phyloP scores from a whole-genome alignment of 2,329 filamentous ascomycete species.

The Septoria petroselini region DNA sequence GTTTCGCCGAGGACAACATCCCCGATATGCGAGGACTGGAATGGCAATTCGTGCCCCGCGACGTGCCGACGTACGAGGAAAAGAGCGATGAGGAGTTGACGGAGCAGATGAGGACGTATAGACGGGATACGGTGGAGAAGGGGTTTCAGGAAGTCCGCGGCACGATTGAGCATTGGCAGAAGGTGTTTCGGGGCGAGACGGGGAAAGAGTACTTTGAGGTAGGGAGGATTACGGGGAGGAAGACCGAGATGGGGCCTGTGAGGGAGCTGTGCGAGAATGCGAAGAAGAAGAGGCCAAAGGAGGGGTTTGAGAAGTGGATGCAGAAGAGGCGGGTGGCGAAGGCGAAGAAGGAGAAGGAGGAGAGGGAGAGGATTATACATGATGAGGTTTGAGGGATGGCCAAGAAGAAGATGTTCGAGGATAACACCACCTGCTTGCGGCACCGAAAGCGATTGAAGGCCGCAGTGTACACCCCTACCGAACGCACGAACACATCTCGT shows the following conservation, averaged over 20 bases:
- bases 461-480: too few relatives aligned
- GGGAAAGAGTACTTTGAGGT: slow-evolving; percentile 78
- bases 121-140: slow-evolving; percentile 61
- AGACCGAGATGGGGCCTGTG: slow-evolving; percentile 55
- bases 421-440: too few relatives aligned
- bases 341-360: slow-evolving; percentile 12
- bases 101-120: slow-evolving; percentile 36
- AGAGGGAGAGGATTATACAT: slow-evolving; percentile 5
- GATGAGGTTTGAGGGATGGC: slow-evolving; percentile 17
- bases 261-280: slow-evolving; percentile 53
- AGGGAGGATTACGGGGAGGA: slow-evolving; percentile 67
- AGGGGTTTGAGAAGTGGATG: slow-evolving; percentile 24
- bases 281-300: slow-evolving; percentile 60
- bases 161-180: slow-evolving; percentile 74
- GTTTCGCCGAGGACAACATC: slow-evolving; percentile 81
- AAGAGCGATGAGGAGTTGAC: slow-evolving; percentile 27
- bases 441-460: too few relatives aligned
- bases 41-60: slow-evolving; percentile 70
- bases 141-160: slow-evolving; percentile 65
- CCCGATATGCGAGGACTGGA: slow-evolving; percentile 84
- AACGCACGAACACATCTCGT: too few relatives aligned
- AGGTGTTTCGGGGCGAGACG: slow-evolving; percentile 64
- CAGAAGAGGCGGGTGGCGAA: slow-evolving; percentile 17
- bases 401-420: too few relatives aligned
- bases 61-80: slow-evolving; percentile 40